These are phyloP conservation scores for Penicillium coffeae DNA, from an alignment of 495 filamentous ascomycete genomes.

Conservation along the genomic window DNA sequence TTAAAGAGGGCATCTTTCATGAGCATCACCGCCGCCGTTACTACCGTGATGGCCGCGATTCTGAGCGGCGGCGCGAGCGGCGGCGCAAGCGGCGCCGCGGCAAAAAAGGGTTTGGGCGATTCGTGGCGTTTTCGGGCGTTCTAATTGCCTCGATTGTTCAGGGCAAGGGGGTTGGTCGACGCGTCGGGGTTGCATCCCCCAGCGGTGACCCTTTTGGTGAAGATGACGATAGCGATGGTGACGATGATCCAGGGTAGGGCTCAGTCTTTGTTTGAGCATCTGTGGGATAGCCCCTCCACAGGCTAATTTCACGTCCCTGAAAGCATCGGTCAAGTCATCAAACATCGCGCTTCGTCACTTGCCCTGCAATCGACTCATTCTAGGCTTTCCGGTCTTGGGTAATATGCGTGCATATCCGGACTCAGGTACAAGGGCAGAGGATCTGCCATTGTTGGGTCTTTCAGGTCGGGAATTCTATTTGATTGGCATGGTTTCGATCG, in stretches of 20 bases:
- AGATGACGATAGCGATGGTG: slow-evolving; percentile 50
- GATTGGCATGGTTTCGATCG: slow-evolving; percentile 19
- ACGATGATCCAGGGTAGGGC: slow-evolving; percentile 14
- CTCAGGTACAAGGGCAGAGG: not conserved
- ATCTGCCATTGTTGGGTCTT: not conserved
- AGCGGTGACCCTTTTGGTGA: slow-evolving; percentile 50
- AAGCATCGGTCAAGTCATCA: slow-evolving; percentile 1
- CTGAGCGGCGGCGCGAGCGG: slow-evolving; percentile 37
- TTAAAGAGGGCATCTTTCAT: slow-evolving; percentile 61
- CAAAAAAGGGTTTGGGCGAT: slow-evolving; percentile 31
- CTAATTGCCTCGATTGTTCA: slow-evolving; percentile 40
- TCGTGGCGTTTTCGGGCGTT: slow-evolving; percentile 43
- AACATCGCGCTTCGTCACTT: slow-evolving; percentile 5
- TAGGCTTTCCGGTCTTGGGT: slow-evolving; percentile 10
- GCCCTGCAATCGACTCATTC: slow-evolving; percentile 10
- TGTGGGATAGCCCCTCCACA: no score
- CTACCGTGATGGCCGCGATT: slow-evolving; percentile 40
- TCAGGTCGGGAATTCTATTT: slow-evolving; percentile 5
- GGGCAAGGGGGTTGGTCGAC: slow-evolving; percentile 19
- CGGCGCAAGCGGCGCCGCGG: slow-evolving; percentile 32
- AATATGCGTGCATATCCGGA: slow-evolving; percentile 3
- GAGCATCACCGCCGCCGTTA: slow-evolving; percentile 43
- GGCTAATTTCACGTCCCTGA: slow-evolving; percentile 16
- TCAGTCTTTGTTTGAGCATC: not conserved
- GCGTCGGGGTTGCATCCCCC: slow-evolving; percentile 24